A percentile compares a stretch with the other conserved stretches of the same genome.
Evolutionary conservation across 1,139 yeast genomes (phyloP).

Genomic region (Yamadazyma dushanensis): DNA sequence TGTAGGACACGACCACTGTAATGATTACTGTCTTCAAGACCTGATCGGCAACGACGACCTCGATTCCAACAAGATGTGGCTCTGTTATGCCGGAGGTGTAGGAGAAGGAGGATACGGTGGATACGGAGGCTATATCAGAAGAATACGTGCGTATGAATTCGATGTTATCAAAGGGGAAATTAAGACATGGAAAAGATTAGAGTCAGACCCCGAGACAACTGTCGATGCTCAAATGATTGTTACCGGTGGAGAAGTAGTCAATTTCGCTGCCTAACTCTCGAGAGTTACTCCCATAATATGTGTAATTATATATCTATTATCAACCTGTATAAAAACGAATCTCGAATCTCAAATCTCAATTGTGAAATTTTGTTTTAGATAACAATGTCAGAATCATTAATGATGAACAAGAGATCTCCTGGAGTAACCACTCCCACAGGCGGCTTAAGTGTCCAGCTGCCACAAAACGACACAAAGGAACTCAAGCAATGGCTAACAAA

Average conservation of each 20-base stretch:
- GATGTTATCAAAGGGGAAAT: constrained; percentile 56
- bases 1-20: constrained; percentile 94
- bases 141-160: constrained; percentile 70
- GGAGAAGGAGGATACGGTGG: constrained; percentile 98
- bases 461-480: constrained; percentile 18
- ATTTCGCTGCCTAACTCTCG: constrained; percentile 14
- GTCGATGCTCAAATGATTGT: constrained; percentile 66
- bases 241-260: constrained; percentile 40
- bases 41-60: constrained; percentile 22
- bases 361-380: not conserved
- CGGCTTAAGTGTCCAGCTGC: constrained; percentile 6
- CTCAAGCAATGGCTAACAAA: constrained; percentile 39
- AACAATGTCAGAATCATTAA: constrained; percentile 5
- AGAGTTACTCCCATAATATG: no score
- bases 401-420: not conserved
- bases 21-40: constrained; percentile 78
- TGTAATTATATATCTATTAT: no score
- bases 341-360: not conserved
- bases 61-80: constrained; percentile 57
- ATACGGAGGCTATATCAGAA: constrained; percentile 77
- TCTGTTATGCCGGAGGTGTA: constrained; percentile 90
- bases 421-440: not conserved
- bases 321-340: no score
- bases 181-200: constrained; percentile 70
- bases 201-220: constrained; percentile 47